Conservation (phyloP, 2,329 filamentous ascomycete species). For the Corynespora cassiicola region DNA sequence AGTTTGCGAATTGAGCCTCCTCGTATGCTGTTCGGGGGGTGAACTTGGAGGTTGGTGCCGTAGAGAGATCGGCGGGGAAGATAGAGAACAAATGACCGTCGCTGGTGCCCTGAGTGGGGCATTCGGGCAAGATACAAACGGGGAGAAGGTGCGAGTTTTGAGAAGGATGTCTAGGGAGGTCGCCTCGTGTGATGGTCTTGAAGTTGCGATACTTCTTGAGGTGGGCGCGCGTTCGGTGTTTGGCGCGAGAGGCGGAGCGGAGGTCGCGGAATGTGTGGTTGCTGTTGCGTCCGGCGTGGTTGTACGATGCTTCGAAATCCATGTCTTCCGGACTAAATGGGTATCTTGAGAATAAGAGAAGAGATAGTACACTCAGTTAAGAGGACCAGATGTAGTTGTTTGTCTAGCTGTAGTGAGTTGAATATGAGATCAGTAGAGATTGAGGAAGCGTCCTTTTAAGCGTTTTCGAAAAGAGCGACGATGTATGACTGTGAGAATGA, state of each 20-base stretch:
- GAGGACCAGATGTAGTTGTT: too few relatives aligned
- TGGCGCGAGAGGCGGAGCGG: constrained; percentile 13
- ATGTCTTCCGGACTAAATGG: too few relatives aligned
- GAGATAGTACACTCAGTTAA: too few relatives aligned
- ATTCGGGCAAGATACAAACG: background rate
- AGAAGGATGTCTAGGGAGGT: constrained; percentile 2
- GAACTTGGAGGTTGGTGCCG: constrained; percentile 1
- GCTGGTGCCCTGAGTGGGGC: background rate
- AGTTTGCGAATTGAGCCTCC: too few relatives aligned
- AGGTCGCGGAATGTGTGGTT: constrained; percentile 16
- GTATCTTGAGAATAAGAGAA: too few relatives aligned
- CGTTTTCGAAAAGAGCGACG: too few relatives aligned
- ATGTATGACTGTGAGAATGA: too few relatives aligned
- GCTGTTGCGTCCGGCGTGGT: too few relatives aligned
- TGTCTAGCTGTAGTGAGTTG: too few relatives aligned
- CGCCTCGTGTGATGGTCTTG: constrained; percentile 1
- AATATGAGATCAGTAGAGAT: too few relatives aligned
- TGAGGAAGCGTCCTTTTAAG: too few relatives aligned
- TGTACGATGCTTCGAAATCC: too few relatives aligned
- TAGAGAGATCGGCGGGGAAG: constrained; percentile 5
- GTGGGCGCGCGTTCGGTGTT: constrained; percentile 1
- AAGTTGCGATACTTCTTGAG: constrained; percentile 9
- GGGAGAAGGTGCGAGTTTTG: constrained; percentile 4
- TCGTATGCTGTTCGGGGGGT: constrained; percentile 6
- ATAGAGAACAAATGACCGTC: background rate